Evolutionary conservation across 2,329 filamentous ascomycete species (phyloP), one percentile per base, ranked within the genome.

Genomic region (Conoideocrella luteorostrata): DNA sequence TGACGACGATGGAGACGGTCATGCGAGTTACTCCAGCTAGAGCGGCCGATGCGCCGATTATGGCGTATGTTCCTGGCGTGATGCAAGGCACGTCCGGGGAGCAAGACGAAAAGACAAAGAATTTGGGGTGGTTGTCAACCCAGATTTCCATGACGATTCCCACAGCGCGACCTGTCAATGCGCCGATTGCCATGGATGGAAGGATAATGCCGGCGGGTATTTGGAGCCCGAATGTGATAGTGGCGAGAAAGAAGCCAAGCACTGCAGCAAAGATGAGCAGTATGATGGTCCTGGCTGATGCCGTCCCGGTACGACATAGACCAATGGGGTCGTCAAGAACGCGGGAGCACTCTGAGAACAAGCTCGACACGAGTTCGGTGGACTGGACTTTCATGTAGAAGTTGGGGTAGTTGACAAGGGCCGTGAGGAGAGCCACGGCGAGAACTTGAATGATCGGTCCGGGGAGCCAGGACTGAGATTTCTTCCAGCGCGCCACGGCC

Each of bases 1-100:
- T 98, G 57, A 97, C 93, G 4, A 98, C 91, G 52, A 98, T 96
- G 11, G 90, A 96, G 10, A 96, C 89, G 0, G 93, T 98, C 82
- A 98, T 94, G 53, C 91, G 81, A 15, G 91, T 97, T 28, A 94
- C 88, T 38, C 93, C 93, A 5, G 87, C 88, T 2, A 98, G 79
- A n/a, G 91, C 88, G 4, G 93, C 90, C 1, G 93, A 91, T 1
- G 93, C 93, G 26, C 93, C 93, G 49, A 98, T 86, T 56, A 98
- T 95, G 50, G 93, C 93, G 60, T 98, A 98, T 2, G 91, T 94
- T 12, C 91, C 93, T 1, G 93, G 91, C 0, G 87, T 96, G 40
- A 98, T 82, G 65, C 93, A 98, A 7, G 84, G 80, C 32, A 86
- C 71, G 62, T 95, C 91, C 4, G 88, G 87, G 53, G 89, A 83